Conservation (phyloP, 2,329 filamentous ascomycete genomes). For the Trichothecium sympodiale region DNA sequence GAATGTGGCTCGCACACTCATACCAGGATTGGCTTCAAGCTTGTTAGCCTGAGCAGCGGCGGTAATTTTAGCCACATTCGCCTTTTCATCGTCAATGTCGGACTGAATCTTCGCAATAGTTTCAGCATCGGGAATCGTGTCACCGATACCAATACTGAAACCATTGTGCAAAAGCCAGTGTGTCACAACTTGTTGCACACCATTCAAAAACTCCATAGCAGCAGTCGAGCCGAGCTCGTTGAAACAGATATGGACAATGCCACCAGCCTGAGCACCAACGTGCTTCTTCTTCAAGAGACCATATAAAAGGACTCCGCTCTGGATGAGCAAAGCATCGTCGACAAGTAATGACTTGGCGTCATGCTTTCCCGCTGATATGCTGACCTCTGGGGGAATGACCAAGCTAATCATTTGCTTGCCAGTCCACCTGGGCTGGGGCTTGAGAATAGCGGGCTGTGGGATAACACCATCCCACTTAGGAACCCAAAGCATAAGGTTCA, state of each 20-base stretch:
- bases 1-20: conserved; percentile 97
- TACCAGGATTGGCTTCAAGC: conserved; percentile 88
- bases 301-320: conserved; percentile 80
- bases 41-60: conserved; percentile 70
- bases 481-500: conserved; percentile 97
- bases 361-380: conserved; percentile 57
- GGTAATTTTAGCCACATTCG: conserved; percentile 66
- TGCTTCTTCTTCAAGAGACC: conserved; percentile 89
- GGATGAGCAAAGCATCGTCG: conserved; percentile 73
- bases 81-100: conserved; percentile 73
- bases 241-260: conserved; percentile 91
- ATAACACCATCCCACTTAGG: conserved; percentile 95
- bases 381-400: conserved; percentile 80
- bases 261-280: conserved; percentile 78
- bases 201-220: conserved; percentile 92
- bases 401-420: conserved; percentile 96
- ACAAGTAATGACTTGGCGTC: conserved; percentile 50
- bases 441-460: conserved; percentile 85
- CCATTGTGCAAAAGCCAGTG: conserved; percentile 97
- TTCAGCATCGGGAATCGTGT: conserved; percentile 81
- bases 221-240: conserved; percentile 83
- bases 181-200: conserved; percentile 85
- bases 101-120: conserved; percentile 80
- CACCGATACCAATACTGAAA: conserved; percentile 96
- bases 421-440: conserved; percentile 88